Evolutionary conservation across 768 basidiomycete genomes (phyloP).

Genomic region (Mycena belliarum): DNA sequence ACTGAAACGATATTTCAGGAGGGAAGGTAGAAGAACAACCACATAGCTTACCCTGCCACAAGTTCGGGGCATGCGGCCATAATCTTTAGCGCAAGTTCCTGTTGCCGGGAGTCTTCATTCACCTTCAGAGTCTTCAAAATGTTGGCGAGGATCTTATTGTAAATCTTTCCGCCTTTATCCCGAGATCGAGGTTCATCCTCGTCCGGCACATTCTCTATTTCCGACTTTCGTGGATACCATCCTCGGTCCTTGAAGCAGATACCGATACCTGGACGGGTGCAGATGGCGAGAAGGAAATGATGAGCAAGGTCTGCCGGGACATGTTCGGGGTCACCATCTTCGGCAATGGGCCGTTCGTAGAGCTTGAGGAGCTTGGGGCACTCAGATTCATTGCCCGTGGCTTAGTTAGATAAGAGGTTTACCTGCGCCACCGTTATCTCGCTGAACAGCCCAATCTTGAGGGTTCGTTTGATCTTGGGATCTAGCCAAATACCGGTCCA

Average conservation of each 20-base stretch:
- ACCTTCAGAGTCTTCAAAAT: slow-evolving; percentile 75
- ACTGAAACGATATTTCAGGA: slow-evolving; percentile 36
- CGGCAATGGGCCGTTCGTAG: slow-evolving; percentile 60
- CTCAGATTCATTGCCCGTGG: background rate
- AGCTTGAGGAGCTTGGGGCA: slow-evolving; percentile 68
- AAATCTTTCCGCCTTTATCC: slow-evolving; percentile 50
- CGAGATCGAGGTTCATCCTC: slow-evolving; percentile 36
- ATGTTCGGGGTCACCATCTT: slow-evolving; percentile 50
- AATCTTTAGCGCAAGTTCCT: slow-evolving; percentile 81
- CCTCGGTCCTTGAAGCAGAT: slow-evolving; percentile 88
- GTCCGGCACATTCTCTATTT: slow-evolving; percentile 42
- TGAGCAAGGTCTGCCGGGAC: slow-evolving; percentile 79
- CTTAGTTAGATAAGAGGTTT: background rate
- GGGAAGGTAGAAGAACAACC: background rate
- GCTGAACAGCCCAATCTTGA: slow-evolving; percentile 72
- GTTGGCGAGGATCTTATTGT: slow-evolving; percentile 84
- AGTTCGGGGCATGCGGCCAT: slow-evolving; percentile 85
- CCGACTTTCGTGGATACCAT: slow-evolving; percentile 76
- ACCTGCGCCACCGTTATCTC: slow-evolving; percentile 68
- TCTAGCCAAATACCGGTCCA: slow-evolving; percentile 83
- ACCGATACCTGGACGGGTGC: slow-evolving; percentile 77
- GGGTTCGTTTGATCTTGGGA: slow-evolving; percentile 64
- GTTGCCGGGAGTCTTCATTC: slow-evolving; percentile 86
- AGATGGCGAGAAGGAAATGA: slow-evolving; percentile 85
- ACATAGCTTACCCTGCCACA: slow-evolving; percentile 61